phyloP scores from a whole-genome alignment of 2,329 filamentous ascomycete genomes.

The Clathrospora elynae region DNA sequence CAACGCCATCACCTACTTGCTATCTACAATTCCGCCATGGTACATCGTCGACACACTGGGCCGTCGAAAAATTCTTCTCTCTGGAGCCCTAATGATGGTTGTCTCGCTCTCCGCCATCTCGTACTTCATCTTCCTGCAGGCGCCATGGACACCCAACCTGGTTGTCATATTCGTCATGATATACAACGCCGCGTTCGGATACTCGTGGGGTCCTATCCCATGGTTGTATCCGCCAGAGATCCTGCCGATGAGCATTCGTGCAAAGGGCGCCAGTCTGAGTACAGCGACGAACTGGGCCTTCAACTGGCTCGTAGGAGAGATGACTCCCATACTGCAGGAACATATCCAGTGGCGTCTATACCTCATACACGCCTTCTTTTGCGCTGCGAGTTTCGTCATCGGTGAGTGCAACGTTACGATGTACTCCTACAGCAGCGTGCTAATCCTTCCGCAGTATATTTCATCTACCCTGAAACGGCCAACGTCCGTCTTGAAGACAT shows the following conservation, averaged over 20 bases:
- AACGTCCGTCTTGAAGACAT: constrained; percentile 96
- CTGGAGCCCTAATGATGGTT: constrained; percentile 87
- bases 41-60: constrained; percentile 95
- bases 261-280: constrained; percentile 94
- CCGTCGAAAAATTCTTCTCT: constrained; percentile 84
- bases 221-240: constrained; percentile 99
- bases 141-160: constrained; percentile 75
- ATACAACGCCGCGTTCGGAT: constrained; percentile 96
- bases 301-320: constrained; percentile 95
- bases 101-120: constrained; percentile 87
- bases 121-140: constrained; percentile 91
- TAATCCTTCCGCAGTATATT: constrained; percentile 72
- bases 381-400: constrained; percentile 90
- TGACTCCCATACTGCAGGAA: constrained; percentile 92
- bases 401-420: constrained; percentile 65
- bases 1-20: constrained; percentile 87
- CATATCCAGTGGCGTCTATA: constrained; percentile 94
- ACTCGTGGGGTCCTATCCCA: constrained; percentile 96
- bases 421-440: constrained; percentile 9
- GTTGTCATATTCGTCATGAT: constrained; percentile 97
- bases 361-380: constrained; percentile 95
- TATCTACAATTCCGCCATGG: constrained; percentile 94
- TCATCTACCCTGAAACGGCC: constrained; percentile 95
- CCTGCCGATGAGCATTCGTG: constrained; percentile 91
- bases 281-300: constrained; percentile 98